Evolutionary conservation across 2,329 filamentous ascomycete genomes (phyloP), one percentile per base, ranked within the genome.

Genomic region (Grosmannia serpens): DNA sequence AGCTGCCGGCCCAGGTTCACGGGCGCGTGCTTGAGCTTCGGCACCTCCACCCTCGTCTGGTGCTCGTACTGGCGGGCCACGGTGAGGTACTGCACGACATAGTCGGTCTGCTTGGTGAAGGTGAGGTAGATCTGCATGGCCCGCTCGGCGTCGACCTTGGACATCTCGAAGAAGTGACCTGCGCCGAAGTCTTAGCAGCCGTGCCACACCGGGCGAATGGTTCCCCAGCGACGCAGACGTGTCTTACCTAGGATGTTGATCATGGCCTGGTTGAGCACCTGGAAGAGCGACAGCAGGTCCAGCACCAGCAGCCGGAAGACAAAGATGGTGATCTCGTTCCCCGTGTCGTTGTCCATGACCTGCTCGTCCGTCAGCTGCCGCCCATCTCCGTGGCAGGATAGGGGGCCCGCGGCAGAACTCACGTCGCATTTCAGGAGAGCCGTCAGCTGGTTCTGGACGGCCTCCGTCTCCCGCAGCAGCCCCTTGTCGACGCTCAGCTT

Each of bases 141-240:
- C 62, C 91, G 83, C 70, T 96, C 90, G 60, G 94, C 95, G 72
- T 99, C 94, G 29, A 89, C 81, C 67, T 89, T 89, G 55, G 94
- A 96, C 87, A 99, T 92, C 74, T 99, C 94, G 67, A 99, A 99
- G 72, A 97, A 99, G 72, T 95, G 89, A 66, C 94, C 91, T 95
- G 62, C 26, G 58, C 15, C 8, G 11, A 20, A 29, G 24, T 20
- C 24, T 51, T 51, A 22, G 24, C 27, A n/a, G 38, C 6, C 27
- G 22, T 22, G 26, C 2, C 3, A 46, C 1, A 44, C 6, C n/a
- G 35, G 11, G 53, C 50, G 11, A 62, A 68, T 53, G 69, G 67
- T 60, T 56, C 58, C 41, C 58, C 22, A 29, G 26, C 4, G 17
- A 24, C 15, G 10, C 33, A 5, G 6, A 9, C 29, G 20, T 24